Percentiles rank a stretch among this genome's conserved stretches.
Conservation (phyloP, 768 basidiomycete genomes). For the Xerocomus brunneocitrinus region DNA sequence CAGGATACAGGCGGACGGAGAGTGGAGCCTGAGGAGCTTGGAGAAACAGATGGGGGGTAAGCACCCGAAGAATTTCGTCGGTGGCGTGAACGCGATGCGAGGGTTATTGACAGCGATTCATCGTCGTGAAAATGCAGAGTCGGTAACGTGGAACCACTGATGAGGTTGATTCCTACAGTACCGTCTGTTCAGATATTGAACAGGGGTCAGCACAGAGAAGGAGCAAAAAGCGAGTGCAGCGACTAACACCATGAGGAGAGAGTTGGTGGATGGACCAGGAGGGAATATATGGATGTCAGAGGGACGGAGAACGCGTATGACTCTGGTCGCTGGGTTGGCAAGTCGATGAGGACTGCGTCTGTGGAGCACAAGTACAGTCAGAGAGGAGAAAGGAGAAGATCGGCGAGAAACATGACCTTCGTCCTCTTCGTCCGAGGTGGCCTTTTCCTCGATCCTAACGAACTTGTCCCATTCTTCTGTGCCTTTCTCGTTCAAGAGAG, state of each 20-base stretch:
- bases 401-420: constrained; percentile 43
- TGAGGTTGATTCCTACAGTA: constrained; percentile 83
- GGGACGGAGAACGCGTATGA: constrained; percentile 97
- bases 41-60: constrained; percentile 61
- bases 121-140: constrained; percentile 97
- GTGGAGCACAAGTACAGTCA: constrained; percentile 1
- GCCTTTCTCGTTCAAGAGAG: constrained; percentile 76
- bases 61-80: constrained; percentile 40
- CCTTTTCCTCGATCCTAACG: constrained; percentile 72
- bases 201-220: background rate
- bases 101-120: constrained; percentile 77
- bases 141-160: constrained; percentile 79
- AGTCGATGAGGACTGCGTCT: constrained; percentile 84
- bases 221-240: constrained; percentile 10
- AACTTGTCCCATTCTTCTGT: constrained; percentile 88
- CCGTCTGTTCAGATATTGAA: constrained; percentile 52
- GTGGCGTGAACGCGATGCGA: constrained; percentile 36
- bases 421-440: constrained; percentile 57
- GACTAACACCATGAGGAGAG: constrained; percentile 77
- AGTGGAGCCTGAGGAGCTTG: constrained; percentile 39
- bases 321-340: constrained; percentile 79
- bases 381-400: background rate
- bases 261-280: constrained; percentile 80
- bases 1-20: constrained; percentile 50
- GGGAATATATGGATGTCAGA: constrained; percentile 82